A percentile compares a stretch with the other conserved stretches of the same genome.
These are phyloP conservation scores for Neurospora sp. DNA, from an alignment of 495 filamentous ascomycete genomes.

Conservation along the genomic window DNA sequence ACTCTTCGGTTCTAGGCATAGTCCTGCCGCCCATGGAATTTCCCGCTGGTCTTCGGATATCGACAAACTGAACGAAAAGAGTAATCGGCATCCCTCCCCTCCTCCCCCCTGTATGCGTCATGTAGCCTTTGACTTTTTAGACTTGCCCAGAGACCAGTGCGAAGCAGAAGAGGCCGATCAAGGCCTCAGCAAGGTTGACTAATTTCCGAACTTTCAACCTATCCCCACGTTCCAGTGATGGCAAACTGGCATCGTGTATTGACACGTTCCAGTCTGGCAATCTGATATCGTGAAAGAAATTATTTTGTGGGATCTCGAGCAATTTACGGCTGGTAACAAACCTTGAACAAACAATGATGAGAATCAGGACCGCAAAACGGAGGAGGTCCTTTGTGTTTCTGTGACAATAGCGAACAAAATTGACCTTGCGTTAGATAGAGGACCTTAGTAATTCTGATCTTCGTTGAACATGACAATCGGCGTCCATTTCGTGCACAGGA, in stretches of 20 bases:
- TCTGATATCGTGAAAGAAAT: not conserved
- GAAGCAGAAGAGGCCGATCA: not conserved
- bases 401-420: not conserved
- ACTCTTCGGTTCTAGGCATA: not conserved
- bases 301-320: not conserved
- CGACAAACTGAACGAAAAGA: conserved; percentile 3
- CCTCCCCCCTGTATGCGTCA: not conserved
- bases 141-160: conserved; percentile 1
- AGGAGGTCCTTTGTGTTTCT: not conserved
- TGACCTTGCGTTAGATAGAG: not conserved
- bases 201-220: not conserved
- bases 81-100: conserved; percentile 1
- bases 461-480: not conserved
- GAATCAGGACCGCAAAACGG: not conserved
- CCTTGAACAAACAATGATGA: not conserved
- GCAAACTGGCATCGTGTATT: not conserved
- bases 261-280: not conserved
- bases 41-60: not conserved
- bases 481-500: not conserved
- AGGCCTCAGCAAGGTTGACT: not conserved
- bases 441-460: not conserved
- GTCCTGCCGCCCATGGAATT: not conserved
- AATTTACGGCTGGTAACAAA: not conserved
- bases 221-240: not conserved
- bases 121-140: not conserved